Evolutionary conservation across 306 rosid genomes (phyloP).

Genomic region (Trichosanthes truncata): DNA sequence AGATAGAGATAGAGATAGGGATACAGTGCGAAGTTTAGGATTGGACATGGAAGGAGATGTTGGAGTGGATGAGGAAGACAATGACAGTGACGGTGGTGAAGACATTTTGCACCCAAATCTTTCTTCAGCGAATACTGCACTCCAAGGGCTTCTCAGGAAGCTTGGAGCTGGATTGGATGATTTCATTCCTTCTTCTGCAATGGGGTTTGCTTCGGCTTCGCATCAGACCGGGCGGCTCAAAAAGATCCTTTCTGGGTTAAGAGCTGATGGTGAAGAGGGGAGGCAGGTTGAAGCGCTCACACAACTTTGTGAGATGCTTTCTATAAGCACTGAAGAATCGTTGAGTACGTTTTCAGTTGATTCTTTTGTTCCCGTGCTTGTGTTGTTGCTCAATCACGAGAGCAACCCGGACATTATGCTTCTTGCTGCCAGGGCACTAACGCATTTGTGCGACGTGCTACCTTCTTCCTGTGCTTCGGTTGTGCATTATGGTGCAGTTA

Average conservation of each 20-base stretch:
- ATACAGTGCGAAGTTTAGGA: conserved; percentile 48
- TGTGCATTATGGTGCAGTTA: conserved; percentile 89
- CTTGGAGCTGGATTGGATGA: conserved; percentile 95
- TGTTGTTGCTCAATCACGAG: conserved; percentile 84
- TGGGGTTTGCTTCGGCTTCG: conserved; percentile 58
- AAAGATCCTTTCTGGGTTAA: conserved; percentile 64
- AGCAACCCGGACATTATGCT: conserved; percentile 93
- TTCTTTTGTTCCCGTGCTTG: conserved; percentile 90
- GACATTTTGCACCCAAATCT: conserved; percentile 65
- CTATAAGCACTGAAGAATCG: conserved; percentile 89
- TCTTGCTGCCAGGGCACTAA: conserved; percentile 87
- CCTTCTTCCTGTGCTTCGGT: conserved; percentile 95
- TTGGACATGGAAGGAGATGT: conserved; percentile 47
- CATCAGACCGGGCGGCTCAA: conserved; percentile 86
- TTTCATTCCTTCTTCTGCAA: conserved; percentile 64
- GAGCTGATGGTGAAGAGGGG: conserved; percentile 92
- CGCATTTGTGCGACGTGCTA: conserved; percentile 82
- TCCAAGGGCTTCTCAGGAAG: conserved; percentile 81
- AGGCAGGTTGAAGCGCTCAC: conserved; percentile 86
- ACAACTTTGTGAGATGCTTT: conserved; percentile 90
- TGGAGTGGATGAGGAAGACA: conserved; percentile 55
- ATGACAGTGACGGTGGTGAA: conserved; percentile 76
- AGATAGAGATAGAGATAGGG: conserved; percentile 36
- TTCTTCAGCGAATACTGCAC: conserved; percentile 86
- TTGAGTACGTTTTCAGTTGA: conserved; percentile 80